phyloP scores from a whole-genome alignment of 495 filamentous ascomycete species.

The Penicillium longicatenatum region DNA sequence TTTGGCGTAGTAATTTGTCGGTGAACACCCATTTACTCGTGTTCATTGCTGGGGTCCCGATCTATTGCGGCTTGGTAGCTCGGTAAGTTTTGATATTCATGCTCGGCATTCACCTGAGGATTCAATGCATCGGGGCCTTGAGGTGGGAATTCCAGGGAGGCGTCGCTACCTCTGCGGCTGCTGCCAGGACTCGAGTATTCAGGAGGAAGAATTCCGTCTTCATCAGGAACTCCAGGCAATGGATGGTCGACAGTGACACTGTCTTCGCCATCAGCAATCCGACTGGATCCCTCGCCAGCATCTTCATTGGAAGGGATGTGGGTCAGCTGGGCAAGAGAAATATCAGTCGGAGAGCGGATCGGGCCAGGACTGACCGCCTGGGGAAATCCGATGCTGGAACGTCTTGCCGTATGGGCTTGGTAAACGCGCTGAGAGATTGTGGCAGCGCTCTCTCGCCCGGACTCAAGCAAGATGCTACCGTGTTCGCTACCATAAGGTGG shows the following conservation, averaged over 20 bases:
- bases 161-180: slow-evolving; percentile 56
- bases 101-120: slow-evolving; percentile 40
- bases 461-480: slow-evolving; percentile 91
- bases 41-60: slow-evolving; percentile 18
- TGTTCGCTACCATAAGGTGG: slow-evolving; percentile 96
- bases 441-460: slow-evolving; percentile 68
- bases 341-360: slow-evolving; percentile 90
- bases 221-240: slow-evolving; percentile 10
- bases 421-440: slow-evolving; percentile 59
- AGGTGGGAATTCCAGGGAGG: slow-evolving; percentile 32
- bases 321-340: slow-evolving; percentile 79
- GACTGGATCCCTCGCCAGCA: slow-evolving; percentile 72
- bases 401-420: slow-evolving; percentile 47
- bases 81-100: slow-evolving; percentile 18
- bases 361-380: slow-evolving; percentile 87
- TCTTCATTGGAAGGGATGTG: slow-evolving; percentile 74
- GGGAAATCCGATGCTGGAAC: slow-evolving; percentile 60
- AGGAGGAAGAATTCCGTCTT: slow-evolving; percentile 54
- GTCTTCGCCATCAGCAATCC: slow-evolving; percentile 40
- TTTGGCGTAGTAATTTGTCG: background rate
- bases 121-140: slow-evolving; percentile 18
- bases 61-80: slow-evolving; percentile 30
- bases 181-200: slow-evolving; percentile 73
- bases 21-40: background rate
- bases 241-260: slow-evolving; percentile 7